Conservation (phyloP, 768 basidiomycete species). For the Tricholoma terreum region DNA sequence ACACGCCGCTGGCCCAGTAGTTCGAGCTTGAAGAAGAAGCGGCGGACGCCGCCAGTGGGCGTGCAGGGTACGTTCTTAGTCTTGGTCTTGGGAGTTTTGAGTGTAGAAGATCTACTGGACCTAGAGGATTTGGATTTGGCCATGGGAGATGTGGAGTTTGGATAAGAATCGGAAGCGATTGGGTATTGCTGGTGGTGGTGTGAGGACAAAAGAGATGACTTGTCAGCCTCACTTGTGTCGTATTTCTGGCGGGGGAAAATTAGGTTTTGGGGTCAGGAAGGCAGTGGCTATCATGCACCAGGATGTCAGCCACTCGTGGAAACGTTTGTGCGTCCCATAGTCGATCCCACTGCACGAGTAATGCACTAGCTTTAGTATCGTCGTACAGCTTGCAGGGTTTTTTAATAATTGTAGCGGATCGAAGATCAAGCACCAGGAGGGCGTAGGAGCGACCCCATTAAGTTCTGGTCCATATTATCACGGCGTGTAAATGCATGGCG, state of each 20-base stretch:
- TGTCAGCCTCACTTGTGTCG: not conserved
- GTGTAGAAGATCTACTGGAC: slow-evolving; percentile 3
- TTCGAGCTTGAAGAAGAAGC: slow-evolving; percentile 41
- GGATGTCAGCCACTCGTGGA: not conserved
- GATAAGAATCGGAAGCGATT: not conserved
- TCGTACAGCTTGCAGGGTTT: too few species aligned
- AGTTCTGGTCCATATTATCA: too few species aligned
- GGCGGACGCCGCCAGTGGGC: slow-evolving; percentile 27
- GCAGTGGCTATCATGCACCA: not conserved
- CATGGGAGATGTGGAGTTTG: not conserved
- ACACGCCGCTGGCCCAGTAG: slow-evolving; percentile 19
- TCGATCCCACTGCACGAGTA: too few species aligned
- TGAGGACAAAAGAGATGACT: not conserved
- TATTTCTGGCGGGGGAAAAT: not conserved
- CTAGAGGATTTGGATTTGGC: not conserved
- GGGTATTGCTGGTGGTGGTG: not conserved
- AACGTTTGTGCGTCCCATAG: too few species aligned
- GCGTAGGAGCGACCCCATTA: too few species aligned
- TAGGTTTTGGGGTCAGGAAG: not conserved
- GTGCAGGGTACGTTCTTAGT: not conserved
- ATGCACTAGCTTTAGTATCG: too few species aligned
- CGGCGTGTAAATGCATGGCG: too few species aligned
- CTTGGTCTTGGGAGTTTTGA: not conserved
- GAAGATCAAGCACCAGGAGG: too few species aligned
- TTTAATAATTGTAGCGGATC: too few species aligned